Conservation (phyloP, 495 filamentous ascomycete species). For the Hypoxylon lienhwacheense region DNA sequence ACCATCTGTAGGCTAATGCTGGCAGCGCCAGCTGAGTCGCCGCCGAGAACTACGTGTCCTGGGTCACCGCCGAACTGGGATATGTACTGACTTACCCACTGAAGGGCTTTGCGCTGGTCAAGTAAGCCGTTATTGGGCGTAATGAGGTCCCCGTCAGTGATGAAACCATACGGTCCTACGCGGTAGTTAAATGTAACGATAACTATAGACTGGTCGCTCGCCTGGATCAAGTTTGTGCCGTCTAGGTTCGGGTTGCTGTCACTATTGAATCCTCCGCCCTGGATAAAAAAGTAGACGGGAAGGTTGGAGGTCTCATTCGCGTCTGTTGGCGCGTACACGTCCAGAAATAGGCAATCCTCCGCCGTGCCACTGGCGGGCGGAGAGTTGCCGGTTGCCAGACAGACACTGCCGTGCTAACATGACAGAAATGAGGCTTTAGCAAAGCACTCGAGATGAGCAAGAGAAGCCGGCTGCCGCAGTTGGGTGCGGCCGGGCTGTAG, state of each 20-base stretch:
- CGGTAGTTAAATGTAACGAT: constrained; percentile 68
- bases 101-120: constrained; percentile 68
- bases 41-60: constrained; percentile 62
- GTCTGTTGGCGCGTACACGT: constrained; percentile 63
- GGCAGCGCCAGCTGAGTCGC: constrained; percentile 66
- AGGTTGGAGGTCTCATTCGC: constrained; percentile 50
- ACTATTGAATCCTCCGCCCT: constrained; percentile 66
- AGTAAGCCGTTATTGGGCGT: constrained; percentile 62
- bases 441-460: neutral
- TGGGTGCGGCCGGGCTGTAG: too few relatives aligned
- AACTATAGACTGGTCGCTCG: constrained; percentile 60
- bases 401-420: constrained; percentile 33
- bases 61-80: constrained; percentile 68
- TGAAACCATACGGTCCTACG: constrained; percentile 45
- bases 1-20: constrained; percentile 40
- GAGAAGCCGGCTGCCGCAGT: neutral
- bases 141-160: constrained; percentile 33
- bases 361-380: constrained; percentile 40
- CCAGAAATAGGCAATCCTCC: constrained; percentile 65
- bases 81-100: constrained; percentile 75
- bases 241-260: constrained; percentile 62
- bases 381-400: constrained; percentile 17
- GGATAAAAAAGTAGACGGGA: constrained; percentile 68
- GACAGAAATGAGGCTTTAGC: constrained; percentile 3
- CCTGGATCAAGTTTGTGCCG: constrained; percentile 57